Evolutionary conservation across 495 filamentous ascomycete species (phyloP).

Genomic region (Jackrogersella multiformis): DNA sequence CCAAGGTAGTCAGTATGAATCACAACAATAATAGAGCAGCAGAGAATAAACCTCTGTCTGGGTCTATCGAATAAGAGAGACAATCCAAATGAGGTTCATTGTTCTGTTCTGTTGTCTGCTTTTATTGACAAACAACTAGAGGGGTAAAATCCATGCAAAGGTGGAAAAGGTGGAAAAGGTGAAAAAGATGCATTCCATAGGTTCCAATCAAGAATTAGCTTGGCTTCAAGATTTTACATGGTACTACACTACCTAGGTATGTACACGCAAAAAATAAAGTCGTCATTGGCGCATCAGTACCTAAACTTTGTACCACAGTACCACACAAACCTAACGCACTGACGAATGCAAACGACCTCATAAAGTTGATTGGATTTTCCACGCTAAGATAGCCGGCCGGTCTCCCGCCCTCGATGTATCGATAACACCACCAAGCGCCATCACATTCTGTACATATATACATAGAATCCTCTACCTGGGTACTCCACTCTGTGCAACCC

Average conservation of each 20-base stretch:
- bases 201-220: conserved; percentile 31
- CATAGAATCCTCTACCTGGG: not conserved
- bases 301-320: conserved; percentile 14
- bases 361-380: conserved; percentile 16
- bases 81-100: conserved; percentile 5
- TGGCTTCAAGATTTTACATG: conserved; percentile 19
- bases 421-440: conserved; percentile 20
- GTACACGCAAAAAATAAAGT: too few relatives aligned
- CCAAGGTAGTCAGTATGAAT: not conserved
- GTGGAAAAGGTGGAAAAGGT: not conserved
- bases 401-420: not conserved
- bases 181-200: conserved; percentile 13
- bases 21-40: not conserved
- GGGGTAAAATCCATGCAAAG: conserved; percentile 12
- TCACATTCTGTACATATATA: not conserved
- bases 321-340: too few relatives aligned
- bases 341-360: conserved; percentile 10
- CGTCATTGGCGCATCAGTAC: conserved; percentile 42
- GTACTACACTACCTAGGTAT: too few relatives aligned
- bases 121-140: conserved; percentile 17
- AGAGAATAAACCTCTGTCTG: conserved; percentile 20
- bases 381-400: conserved; percentile 24
- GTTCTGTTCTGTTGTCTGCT: conserved; percentile 1
- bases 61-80: conserved; percentile 12
- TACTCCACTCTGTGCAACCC: not conserved